phyloP scores from a whole-genome alignment of 306 rosid genomes.

The Quercus engelmannii region DNA sequence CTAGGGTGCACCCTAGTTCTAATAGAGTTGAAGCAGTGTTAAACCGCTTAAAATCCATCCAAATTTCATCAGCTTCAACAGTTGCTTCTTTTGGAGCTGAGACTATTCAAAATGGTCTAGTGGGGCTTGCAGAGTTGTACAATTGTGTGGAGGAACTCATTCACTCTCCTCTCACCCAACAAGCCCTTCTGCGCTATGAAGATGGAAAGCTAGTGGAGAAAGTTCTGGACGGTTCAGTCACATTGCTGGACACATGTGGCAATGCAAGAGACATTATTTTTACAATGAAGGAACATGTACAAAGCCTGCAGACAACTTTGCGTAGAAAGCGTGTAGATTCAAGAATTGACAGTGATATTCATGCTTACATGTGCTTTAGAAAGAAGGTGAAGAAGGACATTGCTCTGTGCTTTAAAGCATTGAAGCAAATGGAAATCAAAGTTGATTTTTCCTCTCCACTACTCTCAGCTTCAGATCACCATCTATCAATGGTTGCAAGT shows the following conservation, averaged over 20 bases:
- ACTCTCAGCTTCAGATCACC: constrained; percentile 33
- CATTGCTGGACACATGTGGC: constrained; percentile 60
- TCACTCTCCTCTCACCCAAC: constrained; percentile 49
- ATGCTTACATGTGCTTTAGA: constrained; percentile 45
- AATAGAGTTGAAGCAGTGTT: constrained; percentile 48
- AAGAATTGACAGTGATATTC: constrained; percentile 41
- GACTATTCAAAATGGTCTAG: constrained; percentile 42
- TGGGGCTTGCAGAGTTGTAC: constrained; percentile 55
- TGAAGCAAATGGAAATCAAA: constrained; percentile 53
- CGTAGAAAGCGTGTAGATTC: constrained; percentile 60
- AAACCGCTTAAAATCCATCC: constrained; percentile 38
- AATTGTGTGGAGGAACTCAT: constrained; percentile 53
- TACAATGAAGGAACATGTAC: constrained; percentile 55
- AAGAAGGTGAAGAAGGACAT: constrained; percentile 61
- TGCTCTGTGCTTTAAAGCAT: constrained; percentile 27
- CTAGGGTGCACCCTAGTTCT: constrained; percentile 51
- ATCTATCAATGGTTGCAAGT: constrained; percentile 19
- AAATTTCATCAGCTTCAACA: constrained; percentile 21
- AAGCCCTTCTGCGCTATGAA: constrained; percentile 43
- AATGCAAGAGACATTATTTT: constrained; percentile 44
- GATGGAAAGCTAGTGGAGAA: constrained; percentile 40
- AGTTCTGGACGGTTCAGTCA: constrained; percentile 44
- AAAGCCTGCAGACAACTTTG: constrained; percentile 52
- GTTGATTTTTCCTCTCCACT: constrained; percentile 9
- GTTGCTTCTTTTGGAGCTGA: constrained; percentile 26